Conservation (phyloP, 73 alveolate species). For the Blepharisma japonicum region DNA sequence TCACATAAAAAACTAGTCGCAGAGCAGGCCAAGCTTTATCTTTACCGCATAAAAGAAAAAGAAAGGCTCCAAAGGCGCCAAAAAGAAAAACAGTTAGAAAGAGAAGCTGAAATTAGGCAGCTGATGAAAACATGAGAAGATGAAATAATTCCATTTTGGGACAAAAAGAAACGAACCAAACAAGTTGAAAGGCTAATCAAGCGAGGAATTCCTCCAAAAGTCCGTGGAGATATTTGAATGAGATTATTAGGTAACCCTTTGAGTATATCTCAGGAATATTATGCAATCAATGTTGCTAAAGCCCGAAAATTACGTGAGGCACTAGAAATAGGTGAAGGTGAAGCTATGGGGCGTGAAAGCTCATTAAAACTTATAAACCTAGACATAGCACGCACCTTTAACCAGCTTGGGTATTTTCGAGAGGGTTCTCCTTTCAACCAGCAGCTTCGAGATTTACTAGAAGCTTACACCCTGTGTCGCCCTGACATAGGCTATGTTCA, state of each 20-base stretch:
- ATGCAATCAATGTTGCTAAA: not conserved
- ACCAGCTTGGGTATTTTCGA: not conserved
- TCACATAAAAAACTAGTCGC: conserved; percentile 69
- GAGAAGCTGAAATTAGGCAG: conserved; percentile 49
- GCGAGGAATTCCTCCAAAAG: conserved; percentile 55
- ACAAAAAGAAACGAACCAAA: conserved; percentile 44
- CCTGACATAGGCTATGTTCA: conserved; percentile 91
- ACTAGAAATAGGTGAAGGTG: not conserved
- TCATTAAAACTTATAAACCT: not conserved
- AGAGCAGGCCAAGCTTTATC: conserved; percentile 65
- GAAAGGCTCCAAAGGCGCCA: conserved; percentile 36
- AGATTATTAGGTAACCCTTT: conserved; percentile 42
- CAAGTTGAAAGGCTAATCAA: conserved; percentile 48
- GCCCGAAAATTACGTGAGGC: not conserved
- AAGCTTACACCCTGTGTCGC: conserved; percentile 69
- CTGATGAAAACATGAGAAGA: conserved; percentile 39
- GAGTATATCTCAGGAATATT: not conserved
- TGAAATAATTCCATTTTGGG: conserved; percentile 69
- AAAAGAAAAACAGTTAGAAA: conserved; percentile 50
- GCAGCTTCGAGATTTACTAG: conserved; percentile 38
- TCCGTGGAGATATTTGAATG: conserved; percentile 59
- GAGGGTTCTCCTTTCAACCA: not conserved
- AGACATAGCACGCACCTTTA: conserved; percentile 20
- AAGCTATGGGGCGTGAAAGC: not conserved
- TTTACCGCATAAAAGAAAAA: conserved; percentile 53